Conservation (phyloP, 1,284 basidiomycete genomes). For the Erythrobasidium hasegawianum region DNA sequence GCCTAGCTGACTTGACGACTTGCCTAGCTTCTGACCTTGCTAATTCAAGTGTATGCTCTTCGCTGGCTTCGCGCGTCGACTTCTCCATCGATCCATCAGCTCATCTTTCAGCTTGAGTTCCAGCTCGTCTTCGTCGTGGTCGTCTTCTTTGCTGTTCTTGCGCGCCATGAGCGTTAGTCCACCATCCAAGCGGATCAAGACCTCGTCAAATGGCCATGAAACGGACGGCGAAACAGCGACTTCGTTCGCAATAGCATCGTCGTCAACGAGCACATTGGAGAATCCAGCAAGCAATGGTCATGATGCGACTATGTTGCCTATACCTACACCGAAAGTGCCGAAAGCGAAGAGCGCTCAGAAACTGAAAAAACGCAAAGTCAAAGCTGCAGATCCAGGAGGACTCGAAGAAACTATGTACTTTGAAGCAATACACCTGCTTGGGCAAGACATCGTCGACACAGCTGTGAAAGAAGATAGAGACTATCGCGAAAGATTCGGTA, state of each 20-base stretch:
- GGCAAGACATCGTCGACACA: constrained; percentile 58
- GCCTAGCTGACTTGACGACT: too few relatives aligned
- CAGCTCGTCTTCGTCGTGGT: too few relatives aligned
- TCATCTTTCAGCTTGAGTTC: too few relatives aligned
- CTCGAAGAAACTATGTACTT: constrained; percentile 69
- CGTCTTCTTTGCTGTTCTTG: too few relatives aligned
- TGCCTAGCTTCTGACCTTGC: too few relatives aligned
- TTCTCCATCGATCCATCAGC: too few relatives aligned
- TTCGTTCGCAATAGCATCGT: neutral
- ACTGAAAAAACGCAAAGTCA: constrained; percentile 21
- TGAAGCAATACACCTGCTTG: constrained; percentile 67
- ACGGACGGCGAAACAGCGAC: neutral
- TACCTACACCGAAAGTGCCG: constrained; percentile 11
- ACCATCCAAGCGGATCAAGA: neutral
- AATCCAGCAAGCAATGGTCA: constrained; percentile 1
- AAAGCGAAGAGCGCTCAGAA: constrained; percentile 24
- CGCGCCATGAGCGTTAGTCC: neutral
- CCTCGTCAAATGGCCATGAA: neutral
- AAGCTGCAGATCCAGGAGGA: constrained; percentile 42
- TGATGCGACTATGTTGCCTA: constrained; percentile 19
- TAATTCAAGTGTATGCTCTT: too few relatives aligned
- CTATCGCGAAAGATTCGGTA: constrained; percentile 39
- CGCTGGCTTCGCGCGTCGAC: too few relatives aligned
- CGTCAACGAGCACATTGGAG: neutral
- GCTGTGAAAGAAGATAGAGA: constrained; percentile 55